These are phyloP conservation scores for Phyllosticta ampelicida DNA, from an alignment of 2,329 filamentous ascomycete species.

Conservation along the genomic window DNA sequence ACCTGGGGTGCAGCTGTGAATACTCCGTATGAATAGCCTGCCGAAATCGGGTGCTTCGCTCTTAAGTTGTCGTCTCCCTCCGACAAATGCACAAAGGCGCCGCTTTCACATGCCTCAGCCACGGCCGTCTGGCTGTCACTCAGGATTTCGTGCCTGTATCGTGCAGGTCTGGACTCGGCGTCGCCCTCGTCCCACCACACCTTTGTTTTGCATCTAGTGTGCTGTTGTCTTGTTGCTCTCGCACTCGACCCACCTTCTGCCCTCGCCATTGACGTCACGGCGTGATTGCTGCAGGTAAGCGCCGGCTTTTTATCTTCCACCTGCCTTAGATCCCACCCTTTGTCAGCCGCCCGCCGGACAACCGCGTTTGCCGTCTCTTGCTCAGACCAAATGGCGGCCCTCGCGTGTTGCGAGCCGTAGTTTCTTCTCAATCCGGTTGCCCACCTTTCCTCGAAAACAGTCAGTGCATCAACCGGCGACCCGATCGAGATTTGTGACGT, in stretches of 20 bases:
- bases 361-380: constrained; percentile 3
- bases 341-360: constrained; percentile 2
- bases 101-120: background rate
- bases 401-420: constrained; percentile 1
- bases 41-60: background rate
- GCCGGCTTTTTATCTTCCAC: constrained; percentile 5
- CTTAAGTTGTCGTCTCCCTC: background rate
- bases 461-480: background rate
- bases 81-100: background rate
- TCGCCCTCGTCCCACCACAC: constrained; percentile 6
- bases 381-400: constrained; percentile 2
- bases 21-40: background rate
- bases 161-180: background rate
- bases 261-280: constrained; percentile 6
- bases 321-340: constrained; percentile 5
- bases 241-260: background rate
- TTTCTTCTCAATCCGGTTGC: constrained; percentile 3
- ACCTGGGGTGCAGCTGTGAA: constrained; percentile 3
- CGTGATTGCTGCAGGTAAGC: constrained; percentile 3
- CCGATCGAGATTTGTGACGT: constrained; percentile 3
- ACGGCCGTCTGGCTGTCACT: background rate
- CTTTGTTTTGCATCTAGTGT: background rate
- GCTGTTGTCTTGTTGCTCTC: constrained; percentile 1
- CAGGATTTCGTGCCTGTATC: too few relatives aligned
- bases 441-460: constrained; percentile 1